These are phyloP conservation scores for Claviceps paspali DNA, from an alignment of 2,329 filamentous ascomycete species.

Conservation along the genomic window DNA sequence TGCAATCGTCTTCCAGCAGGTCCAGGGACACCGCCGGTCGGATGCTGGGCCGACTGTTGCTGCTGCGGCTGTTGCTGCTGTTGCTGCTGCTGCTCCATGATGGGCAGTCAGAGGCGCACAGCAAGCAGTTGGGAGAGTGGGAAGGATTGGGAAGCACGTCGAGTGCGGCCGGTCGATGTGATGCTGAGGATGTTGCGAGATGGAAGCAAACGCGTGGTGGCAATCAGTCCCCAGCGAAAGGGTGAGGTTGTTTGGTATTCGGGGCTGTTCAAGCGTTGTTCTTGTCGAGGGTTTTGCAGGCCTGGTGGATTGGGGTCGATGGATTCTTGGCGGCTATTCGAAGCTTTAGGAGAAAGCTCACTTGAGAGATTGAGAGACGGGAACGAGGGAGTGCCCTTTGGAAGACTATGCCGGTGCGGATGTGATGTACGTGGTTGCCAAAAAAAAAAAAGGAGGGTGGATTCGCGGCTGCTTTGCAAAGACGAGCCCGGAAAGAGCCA, in stretches of 20 bases:
- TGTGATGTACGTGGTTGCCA: slow-evolving; percentile 16
- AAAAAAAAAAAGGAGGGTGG: slow-evolving; percentile 27
- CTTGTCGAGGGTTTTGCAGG: not conserved
- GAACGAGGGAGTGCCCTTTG: slow-evolving; percentile 7
- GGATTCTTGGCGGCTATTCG: not conserved
- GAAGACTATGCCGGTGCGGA: slow-evolving; percentile 4
- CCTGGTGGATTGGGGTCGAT: not conserved
- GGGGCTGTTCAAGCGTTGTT: not conserved
- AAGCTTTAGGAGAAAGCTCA: not conserved
- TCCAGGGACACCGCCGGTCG: slow-evolving; percentile 46
- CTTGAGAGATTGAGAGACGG: slow-evolving; percentile 9
- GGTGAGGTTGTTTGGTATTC: not conserved
- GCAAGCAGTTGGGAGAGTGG: slow-evolving; percentile 4
- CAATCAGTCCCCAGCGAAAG: not conserved
- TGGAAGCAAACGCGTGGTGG: not conserved
- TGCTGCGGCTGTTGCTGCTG: slow-evolving; percentile 32
- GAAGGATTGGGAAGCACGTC: slow-evolving; percentile 21
- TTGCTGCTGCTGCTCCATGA: slow-evolving; percentile 44
- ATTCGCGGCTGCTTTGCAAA: slow-evolving; percentile 11
- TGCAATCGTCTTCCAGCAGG: slow-evolving; percentile 81
- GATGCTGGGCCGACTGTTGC: slow-evolving; percentile 31
- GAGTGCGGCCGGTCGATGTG: slow-evolving; percentile 16
- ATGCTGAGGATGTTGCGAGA: not conserved
- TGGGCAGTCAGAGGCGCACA: slow-evolving; percentile 31
- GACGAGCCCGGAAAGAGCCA: slow-evolving; percentile 19